These are phyloP conservation scores for Cryphonectria nitschkei DNA, from an alignment of 2,329 filamentous ascomycete genomes.

Conservation along the genomic window DNA sequence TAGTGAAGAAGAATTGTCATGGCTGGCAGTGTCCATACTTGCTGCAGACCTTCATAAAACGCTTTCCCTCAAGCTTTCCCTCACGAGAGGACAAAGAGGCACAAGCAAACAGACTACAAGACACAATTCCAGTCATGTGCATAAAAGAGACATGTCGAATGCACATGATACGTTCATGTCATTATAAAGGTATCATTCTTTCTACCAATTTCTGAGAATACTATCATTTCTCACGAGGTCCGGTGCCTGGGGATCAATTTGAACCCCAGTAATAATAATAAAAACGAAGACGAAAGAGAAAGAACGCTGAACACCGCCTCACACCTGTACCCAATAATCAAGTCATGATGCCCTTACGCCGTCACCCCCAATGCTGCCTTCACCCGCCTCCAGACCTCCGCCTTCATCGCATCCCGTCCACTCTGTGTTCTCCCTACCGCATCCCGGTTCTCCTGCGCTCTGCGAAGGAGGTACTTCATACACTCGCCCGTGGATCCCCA, in stretches of 20 bases:
- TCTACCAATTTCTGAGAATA: not conserved
- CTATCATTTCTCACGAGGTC: not conserved
- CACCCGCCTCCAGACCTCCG: conserved; percentile 61
- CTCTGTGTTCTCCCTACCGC: conserved; percentile 66
- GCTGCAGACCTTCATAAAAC: not conserved
- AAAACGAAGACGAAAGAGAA: not conserved
- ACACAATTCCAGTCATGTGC: not conserved
- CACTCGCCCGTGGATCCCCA: conserved; percentile 79
- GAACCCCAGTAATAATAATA: conserved; percentile 24
- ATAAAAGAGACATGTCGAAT: not conserved
- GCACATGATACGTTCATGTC: not conserved
- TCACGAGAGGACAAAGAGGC: not conserved
- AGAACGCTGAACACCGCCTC: not conserved
- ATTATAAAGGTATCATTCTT: not conserved
- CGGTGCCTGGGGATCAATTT: not conserved
- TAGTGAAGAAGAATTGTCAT: not conserved
- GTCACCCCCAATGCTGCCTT: conserved; percentile 47
- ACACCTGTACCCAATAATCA: not conserved
- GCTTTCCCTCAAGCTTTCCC: not conserved
- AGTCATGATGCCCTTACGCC: conserved; percentile 32
- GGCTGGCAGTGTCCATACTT: not conserved
- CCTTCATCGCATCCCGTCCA: conserved; percentile 65
- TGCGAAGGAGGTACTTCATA: conserved; percentile 77
- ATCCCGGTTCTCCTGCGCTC: conserved; percentile 76
- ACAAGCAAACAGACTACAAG: not conserved